Evolutionary conservation across 805 yeast genomes (phyloP).

Genomic region (Saitoella complicata): DNA sequence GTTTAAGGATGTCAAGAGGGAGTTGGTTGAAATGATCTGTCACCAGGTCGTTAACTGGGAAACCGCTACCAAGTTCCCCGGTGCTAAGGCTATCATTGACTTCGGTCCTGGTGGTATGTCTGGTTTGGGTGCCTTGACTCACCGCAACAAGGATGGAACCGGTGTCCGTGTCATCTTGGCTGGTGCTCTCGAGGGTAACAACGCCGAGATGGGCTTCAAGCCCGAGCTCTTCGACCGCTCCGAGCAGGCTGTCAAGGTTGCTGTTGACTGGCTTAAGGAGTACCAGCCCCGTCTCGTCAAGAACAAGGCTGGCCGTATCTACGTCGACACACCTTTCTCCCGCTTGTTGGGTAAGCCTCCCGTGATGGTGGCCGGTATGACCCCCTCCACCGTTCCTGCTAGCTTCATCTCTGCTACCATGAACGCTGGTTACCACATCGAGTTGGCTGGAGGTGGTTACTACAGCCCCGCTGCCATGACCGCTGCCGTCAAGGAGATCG

Average conservation of each 20-base stretch:
- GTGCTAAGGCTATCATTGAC: slow-evolving; percentile 76
- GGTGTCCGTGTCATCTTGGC: slow-evolving; percentile 91
- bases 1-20: slow-evolving; percentile 12
- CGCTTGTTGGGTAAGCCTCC: slow-evolving; percentile 89
- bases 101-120: slow-evolving; percentile 99
- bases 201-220: slow-evolving; percentile 84
- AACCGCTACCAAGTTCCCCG: slow-evolving; percentile 50
- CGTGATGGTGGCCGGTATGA: slow-evolving; percentile 97
- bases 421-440: slow-evolving; percentile 94
- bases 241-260: slow-evolving; percentile 50
- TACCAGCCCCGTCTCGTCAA: slow-evolving; percentile 73
- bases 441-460: slow-evolving; percentile 98
- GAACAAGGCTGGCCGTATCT: slow-evolving; percentile 46
- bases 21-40: slow-evolving; percentile 62
- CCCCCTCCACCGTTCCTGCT: slow-evolving; percentile 92
- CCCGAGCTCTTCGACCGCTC: slow-evolving; percentile 78
- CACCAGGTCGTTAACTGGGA: slow-evolving; percentile 93
- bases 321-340: slow-evolving; percentile 87
- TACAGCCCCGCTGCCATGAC: slow-evolving; percentile 59
- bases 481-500: slow-evolving; percentile 58
- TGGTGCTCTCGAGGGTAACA: slow-evolving; percentile 62
- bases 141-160: slow-evolving; percentile 95
- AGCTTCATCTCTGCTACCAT: slow-evolving; percentile 86
- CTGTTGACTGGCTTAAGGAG: slow-evolving; percentile 81
- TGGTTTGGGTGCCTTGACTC: slow-evolving; percentile 90